Evolutionary conservation across 2,329 filamentous ascomycete genomes (phyloP), one percentile per base, ranked within the genome.

Genomic region (Phialocephala sp.): DNA sequence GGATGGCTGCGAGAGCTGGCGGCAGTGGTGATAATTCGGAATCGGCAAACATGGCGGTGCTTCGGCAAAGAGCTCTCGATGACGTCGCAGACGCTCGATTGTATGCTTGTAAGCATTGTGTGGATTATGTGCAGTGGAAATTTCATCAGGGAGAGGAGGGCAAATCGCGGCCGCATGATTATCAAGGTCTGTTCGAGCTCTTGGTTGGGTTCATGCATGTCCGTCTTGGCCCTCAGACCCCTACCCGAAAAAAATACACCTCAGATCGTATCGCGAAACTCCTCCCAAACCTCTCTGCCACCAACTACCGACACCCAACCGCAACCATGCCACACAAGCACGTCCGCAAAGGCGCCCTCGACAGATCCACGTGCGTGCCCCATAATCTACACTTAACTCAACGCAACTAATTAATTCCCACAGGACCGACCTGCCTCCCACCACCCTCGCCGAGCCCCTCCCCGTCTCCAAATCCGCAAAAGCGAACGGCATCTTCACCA

Each of bases 301-400:
- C 37, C 27, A 37, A 20, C 27, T 47, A 45, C 39, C 4, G 58
- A 60, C 27, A 20, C 60, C 36, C 56, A 15, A 59, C 36, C 5
- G 43, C 54, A 50, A 79, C 65, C 39, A 96, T 96, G 92, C 92
- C 92, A 77, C 92, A 94, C 81, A 96, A 96, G 80, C 92, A 96
- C 77, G 94, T 90, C 69, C 85, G 91, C 70, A 86, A 86, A 68
- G 84, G 82, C 8, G 81, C 82, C 63, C 83, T 81, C 12, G 85
- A 89, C 66, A 80, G 81, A 58, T 81, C 81, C 18, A 81, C 81
- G 88, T 89, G 77, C 20, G 32, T 35, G 37, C 20, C 9, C 20
- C 8, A 24, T 15, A 8, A 47, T 47, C n/a, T 47, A n/a, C 43
- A 18, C 5, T 35, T 20, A 32, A 52, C 18, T 20, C 9, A n/a